Evolutionary conservation across 2,329 filamentous ascomycete species (phyloP), one percentile per base, ranked within the genome.

Genomic region (Aureobasidium sp.): DNA sequence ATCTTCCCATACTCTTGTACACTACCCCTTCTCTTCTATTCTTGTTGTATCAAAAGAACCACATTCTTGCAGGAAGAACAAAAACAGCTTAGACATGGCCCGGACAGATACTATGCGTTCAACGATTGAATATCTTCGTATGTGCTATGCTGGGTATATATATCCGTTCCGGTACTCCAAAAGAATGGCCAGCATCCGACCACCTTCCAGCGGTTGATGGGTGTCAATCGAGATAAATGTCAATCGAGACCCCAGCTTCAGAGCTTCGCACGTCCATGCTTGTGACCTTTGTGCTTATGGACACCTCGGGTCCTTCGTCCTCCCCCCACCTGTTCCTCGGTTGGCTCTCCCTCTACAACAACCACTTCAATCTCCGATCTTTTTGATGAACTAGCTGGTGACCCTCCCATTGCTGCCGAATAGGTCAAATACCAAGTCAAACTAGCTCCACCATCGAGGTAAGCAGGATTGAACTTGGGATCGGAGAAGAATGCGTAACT

Each of bases 401-500:
- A 52, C 2, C 70, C 71, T 27, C 71, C 71, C 80, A 84, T 72
- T 86, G 89, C 87, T 67, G 90, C 91, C 68, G 87, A 81, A 74
- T 86, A 90, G 44, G 88, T 87, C 75, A 95, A 75, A 77, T 92
- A 95, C 91, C 91, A 96, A 32, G 90, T 93, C 74, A 86, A 78
- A 69, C 86, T 88, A 2, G 90, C 90, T 17, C 94, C 93, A 0
- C 89, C 90, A 75, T 97, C 90, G 48, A 94, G 75, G 83, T 84
- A 90, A 46, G 75, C 74, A 39, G 82, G 78, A 69, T 92, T 81
- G 70, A 94, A 93, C 17, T 81, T 77, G 0, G 77, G 72, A 65
- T 83, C 78, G 0, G 80, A 81, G 72, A 99, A 97, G 74, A 93
- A 96, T 0, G 81, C 72, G 79, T 84, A 97, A 26, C 89, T 85